phyloP scores from a whole-genome alignment of 192 early-diverging fungal species.

The Coemansia sp. region DNA sequence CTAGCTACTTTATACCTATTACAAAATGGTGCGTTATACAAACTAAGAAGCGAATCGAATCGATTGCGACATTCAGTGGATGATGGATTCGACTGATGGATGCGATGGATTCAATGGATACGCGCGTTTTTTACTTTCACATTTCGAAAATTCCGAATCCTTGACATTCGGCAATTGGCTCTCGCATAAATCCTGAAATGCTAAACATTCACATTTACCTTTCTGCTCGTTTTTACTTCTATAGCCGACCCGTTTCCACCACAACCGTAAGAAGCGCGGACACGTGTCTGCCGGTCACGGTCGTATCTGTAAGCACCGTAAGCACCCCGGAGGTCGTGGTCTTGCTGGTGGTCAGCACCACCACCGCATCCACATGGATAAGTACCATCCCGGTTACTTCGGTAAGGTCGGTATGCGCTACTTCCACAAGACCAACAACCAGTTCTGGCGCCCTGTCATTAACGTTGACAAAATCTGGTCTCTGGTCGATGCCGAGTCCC shows the following conservation, averaged over 20 bases:
- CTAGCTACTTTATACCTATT: conserved; percentile 18
- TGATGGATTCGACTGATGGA: conserved; percentile 16
- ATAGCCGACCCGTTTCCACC: conserved; percentile 57
- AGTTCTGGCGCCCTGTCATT: conserved; percentile 80
- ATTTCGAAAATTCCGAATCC: background rate
- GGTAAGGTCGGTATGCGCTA: conserved; percentile 99
- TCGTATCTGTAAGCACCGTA: conserved; percentile 99
- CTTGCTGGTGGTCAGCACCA: conserved; percentile 99
- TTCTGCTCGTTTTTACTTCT: conserved; percentile 1
- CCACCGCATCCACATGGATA: conserved; percentile 99
- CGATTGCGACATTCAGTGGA: background rate
- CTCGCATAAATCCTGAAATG: background rate
- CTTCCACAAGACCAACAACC: conserved; percentile 95
- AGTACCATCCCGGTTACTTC: conserved; percentile 99
- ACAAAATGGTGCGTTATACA: conserved; percentile 42
- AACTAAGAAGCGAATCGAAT: background rate
- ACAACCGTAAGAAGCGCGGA: conserved; percentile 87
- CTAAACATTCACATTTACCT: background rate
- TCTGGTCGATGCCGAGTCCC: conserved; percentile 82
- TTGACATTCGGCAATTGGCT: background rate
- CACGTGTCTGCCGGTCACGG: conserved; percentile 99
- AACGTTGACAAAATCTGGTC: conserved; percentile 96
- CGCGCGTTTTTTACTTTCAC: background rate
- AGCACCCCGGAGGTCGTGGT: conserved; percentile 99
- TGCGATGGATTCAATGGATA: conserved; percentile 12